A percentile compares a stretch with the other conserved stretches of the same genome.
Conservation (phyloP, 2,329 filamentous ascomycete genomes). For the Sclerotinia spermophila region DNA sequence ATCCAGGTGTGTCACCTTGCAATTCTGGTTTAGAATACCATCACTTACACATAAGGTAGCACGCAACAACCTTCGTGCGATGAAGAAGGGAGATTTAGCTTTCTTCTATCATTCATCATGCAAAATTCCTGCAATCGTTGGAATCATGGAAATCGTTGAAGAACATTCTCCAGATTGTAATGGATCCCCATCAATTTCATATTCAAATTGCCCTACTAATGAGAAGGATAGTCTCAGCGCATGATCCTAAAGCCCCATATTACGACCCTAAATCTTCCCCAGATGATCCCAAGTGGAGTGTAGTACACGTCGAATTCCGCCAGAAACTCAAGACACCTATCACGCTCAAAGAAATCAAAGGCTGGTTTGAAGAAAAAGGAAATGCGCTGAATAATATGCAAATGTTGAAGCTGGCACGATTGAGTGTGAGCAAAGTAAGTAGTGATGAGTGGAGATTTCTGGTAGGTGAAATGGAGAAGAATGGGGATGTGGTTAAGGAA, state of each 20-base stretch:
- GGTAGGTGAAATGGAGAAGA: slow-evolving; percentile 16
- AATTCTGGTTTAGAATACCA: slow-evolving; percentile 19
- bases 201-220: neutral
- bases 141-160: slow-evolving; percentile 82
- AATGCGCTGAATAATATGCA: slow-evolving; percentile 70
- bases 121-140: slow-evolving; percentile 82
- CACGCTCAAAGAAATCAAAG: slow-evolving; percentile 67
- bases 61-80: slow-evolving; percentile 83
- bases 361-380: slow-evolving; percentile 52
- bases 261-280: slow-evolving; percentile 74
- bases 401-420: slow-evolving; percentile 72
- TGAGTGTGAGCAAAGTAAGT: slow-evolving; percentile 74
- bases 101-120: slow-evolving; percentile 98
- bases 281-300: slow-evolving; percentile 74
- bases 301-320: slow-evolving; percentile 84
- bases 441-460: slow-evolving; percentile 54
- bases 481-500: slow-evolving; percentile 18
- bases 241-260: slow-evolving; percentile 70
- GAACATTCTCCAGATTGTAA: slow-evolving; percentile 77
- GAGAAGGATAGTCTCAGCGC: slow-evolving; percentile 47
- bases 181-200: neutral
- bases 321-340: slow-evolving; percentile 74
- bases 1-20: slow-evolving; percentile 40
- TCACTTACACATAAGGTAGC: slow-evolving; percentile 47
- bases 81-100: slow-evolving; percentile 86